Evolutionary conservation across 2,329 filamentous ascomycete genomes (phyloP).

Genomic region (Fusarium nurragi): DNA sequence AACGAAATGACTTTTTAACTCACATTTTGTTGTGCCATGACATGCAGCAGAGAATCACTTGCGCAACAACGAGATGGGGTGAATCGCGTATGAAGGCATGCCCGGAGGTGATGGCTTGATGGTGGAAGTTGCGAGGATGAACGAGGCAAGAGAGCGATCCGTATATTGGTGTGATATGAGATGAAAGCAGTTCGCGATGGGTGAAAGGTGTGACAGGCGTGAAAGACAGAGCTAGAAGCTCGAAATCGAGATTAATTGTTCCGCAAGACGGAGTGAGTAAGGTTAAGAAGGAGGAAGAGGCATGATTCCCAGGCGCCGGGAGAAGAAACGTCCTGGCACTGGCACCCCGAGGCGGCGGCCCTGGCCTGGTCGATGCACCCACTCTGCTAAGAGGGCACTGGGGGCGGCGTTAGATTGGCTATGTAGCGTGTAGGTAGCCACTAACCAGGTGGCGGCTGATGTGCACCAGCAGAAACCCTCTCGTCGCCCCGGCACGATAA

Average conservation of each 20-base stretch:
- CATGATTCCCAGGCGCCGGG: conserved; percentile 50
- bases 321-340: conserved; percentile 54
- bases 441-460: conserved; percentile 31
- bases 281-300: conserved; percentile 49
- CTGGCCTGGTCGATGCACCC: conserved; percentile 49
- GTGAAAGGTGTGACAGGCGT: neutral
- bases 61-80: conserved; percentile 49
- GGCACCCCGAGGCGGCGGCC: conserved; percentile 51
- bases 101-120: conserved; percentile 43
- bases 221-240: conserved; percentile 28
- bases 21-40: conserved; percentile 55
- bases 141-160: conserved; percentile 16
- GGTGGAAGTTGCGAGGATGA: conserved; percentile 34
- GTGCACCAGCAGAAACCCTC: neutral
- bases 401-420: conserved; percentile 47
- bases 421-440: conserved; percentile 42
- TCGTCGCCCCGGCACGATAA: conserved; percentile 16
- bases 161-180: conserved; percentile 2
- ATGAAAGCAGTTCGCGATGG: neutral
- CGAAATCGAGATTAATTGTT: conserved; percentile 42
- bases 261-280: conserved; percentile 47
- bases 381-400: conserved; percentile 49
- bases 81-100: conserved; percentile 47
- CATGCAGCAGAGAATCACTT: conserved; percentile 48
- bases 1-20: conserved; percentile 33